Base-by-base conservation (phyloP, 768 basidiomycete genomes). In the Agrocybe praecox region DNA sequence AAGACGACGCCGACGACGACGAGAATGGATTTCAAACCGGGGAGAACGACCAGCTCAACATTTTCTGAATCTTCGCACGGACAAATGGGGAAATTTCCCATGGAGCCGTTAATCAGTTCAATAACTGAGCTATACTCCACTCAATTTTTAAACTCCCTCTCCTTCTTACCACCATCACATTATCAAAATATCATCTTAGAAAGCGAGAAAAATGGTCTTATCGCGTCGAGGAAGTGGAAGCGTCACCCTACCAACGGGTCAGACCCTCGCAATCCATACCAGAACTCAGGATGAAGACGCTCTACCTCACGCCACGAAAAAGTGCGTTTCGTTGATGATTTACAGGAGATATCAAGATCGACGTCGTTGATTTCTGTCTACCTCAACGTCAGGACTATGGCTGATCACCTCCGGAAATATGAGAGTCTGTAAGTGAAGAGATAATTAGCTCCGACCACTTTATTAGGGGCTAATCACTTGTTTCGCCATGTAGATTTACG, bases 221-320 rank as follows among this genome's bases (percentile, higher is more conserved):
- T 91, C 89, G 58, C 84, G 91, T 62, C 84, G 90, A 59, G 91
- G 89, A 69, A 91, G 89, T 65, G 89, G 89, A 10, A 90, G 84
- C 64, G 72, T 91, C 57, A 79, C 82, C 42, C 77, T 92, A 66
- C 83, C 90, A 42, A 80, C 82, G 24, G 93, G 93, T 19, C 87
- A 89, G 74, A 86, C 88, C 21, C 81, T 93, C 56, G 90, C 93
- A 34, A 87, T 91, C 69, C 93, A 95, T 69, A 94, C 92, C 26
- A 82, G 94, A 63, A 94, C 92, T 2, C 88, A 94, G 45, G 90
- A 89, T 79, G 89, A 90, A 63, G 89, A 92, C 64, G 87, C 87
- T 69, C 87, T 94, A 46, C 95, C 95, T 15, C 92, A 95, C 78
- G 95, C 94, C 57, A 95, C 93, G 71, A 96, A 95, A 80, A 94